Evolutionary conservation across 345 rosid genomes (phyloP).

Genomic region (Crucihimalaya himalaica): DNA sequence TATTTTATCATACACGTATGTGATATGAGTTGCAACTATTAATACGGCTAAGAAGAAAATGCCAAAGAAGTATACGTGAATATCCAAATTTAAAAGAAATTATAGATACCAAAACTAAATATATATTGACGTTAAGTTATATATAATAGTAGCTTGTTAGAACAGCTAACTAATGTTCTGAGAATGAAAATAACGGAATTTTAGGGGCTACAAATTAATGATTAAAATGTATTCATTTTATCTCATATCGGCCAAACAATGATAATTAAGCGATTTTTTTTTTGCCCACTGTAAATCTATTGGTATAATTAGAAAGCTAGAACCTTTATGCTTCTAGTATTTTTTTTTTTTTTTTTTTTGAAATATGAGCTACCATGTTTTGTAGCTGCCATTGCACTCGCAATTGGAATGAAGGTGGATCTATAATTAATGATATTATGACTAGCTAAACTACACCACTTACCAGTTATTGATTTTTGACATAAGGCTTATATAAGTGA

Average conservation of each 20-base stretch:
- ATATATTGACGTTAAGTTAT: conserved; percentile 24
- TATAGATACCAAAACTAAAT: conserved; percentile 11
- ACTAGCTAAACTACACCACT: background rate
- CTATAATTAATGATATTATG: background rate
- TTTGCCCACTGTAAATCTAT: background rate
- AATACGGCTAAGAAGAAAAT: conserved; percentile 32
- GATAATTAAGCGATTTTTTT: background rate
- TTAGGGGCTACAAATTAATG: background rate
- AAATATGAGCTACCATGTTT: background rate
- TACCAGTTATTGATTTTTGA: background rate
- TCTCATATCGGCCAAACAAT: background rate
- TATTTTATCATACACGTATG: background rate
- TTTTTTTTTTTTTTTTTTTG: too few relatives aligned
- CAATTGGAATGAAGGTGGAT: background rate
- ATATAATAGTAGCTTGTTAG: conserved; percentile 27
- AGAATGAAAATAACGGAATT: background rate
- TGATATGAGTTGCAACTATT: conserved; percentile 13
- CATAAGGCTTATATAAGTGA: background rate
- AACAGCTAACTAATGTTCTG: conserved; percentile 15
- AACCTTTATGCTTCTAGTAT: background rate
- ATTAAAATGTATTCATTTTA: background rate
- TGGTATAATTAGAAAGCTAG: background rate
- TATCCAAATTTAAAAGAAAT: background rate
- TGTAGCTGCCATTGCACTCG: conserved; percentile 5
- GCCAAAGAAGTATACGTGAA: conserved; percentile 16